Conservation (phyloP, 768 basidiomycete genomes). For the Leccinellum rugosiceps region DNA sequence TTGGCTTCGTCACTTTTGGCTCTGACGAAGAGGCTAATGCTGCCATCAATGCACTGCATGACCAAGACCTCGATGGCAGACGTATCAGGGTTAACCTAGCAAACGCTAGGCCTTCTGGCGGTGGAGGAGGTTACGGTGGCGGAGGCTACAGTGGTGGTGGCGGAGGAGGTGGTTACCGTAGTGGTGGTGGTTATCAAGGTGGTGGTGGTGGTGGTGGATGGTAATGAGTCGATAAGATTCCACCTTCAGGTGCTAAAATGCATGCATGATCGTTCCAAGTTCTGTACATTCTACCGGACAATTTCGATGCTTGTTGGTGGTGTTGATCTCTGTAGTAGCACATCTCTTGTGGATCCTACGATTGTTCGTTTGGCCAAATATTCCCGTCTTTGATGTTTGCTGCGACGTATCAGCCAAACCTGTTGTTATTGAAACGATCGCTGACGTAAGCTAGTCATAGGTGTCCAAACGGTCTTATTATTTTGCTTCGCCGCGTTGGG, state of each 20-base stretch:
- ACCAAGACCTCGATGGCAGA: slow-evolving; percentile 54
- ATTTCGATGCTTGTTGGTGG: slow-evolving; percentile 4
- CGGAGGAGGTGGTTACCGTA: background rate
- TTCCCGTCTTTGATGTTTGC: background rate
- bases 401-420: too few relatives aligned
- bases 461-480: background rate
- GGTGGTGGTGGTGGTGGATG: slow-evolving; percentile 3
- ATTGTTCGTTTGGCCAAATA: background rate
- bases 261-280: slow-evolving; percentile 8
- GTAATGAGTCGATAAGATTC: slow-evolving; percentile 4
- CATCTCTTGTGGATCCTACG: background rate
- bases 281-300: background rate
- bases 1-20: slow-evolving; percentile 50
- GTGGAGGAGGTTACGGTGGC: slow-evolving; percentile 11
- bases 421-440: background rate
- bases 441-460: background rate
- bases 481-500: background rate
- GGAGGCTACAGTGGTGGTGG: slow-evolving; percentile 3
- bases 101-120: slow-evolving; percentile 29
- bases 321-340: slow-evolving; percentile 8
- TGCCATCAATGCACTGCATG: slow-evolving; percentile 45
- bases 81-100: slow-evolving; percentile 49
- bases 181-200: background rate
- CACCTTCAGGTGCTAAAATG: slow-evolving; percentile 5
- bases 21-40: slow-evolving; percentile 36